Conservation (phyloP, 768 basidiomycete genomes). For the Russula compacta region DNA sequence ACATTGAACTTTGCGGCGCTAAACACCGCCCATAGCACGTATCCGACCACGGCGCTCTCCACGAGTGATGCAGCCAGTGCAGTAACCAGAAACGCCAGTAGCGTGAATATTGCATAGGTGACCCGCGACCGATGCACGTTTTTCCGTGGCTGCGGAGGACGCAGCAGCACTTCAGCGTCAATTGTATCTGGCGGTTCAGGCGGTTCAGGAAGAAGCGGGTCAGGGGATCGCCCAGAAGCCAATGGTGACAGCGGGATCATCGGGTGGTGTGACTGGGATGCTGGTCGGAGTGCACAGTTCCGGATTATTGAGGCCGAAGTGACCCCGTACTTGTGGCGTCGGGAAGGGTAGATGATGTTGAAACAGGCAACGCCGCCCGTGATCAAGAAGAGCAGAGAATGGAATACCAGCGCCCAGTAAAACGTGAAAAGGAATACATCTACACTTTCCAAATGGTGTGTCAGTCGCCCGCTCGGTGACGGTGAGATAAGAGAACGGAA, state of each 20-base stretch:
- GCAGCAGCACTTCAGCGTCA: background rate
- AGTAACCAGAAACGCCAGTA: conserved; percentile 12
- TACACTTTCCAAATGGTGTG: background rate
- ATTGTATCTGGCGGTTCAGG: background rate
- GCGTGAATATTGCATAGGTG: conserved; percentile 15
- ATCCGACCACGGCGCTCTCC: conserved; percentile 18
- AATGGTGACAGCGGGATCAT: conserved; percentile 13
- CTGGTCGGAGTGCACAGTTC: background rate
- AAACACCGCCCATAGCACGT: conserved; percentile 15
- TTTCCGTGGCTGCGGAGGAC: background rate
- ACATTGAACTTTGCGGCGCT: conserved; percentile 13
- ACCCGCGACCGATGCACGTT: conserved; percentile 17
- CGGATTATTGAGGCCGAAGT: background rate
- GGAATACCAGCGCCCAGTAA: conserved; percentile 19
- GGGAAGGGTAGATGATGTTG: conserved; percentile 16
- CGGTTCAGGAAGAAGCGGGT: background rate
- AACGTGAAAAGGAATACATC: conserved; percentile 21
- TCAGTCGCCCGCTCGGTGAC: background rate
- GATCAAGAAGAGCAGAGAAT: conserved; percentile 16
- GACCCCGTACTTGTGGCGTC: conserved; percentile 1
- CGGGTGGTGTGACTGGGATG: background rate
- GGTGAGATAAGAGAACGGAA: background rate
- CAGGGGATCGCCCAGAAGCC: conserved; percentile 4
- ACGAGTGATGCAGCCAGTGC: conserved; percentile 11
- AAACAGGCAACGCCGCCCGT: conserved; percentile 16